Percentiles rank a stretch among this genome's conserved stretches.
Evolutionary conservation across 192 early-diverging fungal genomes (phyloP).

Genomic region (Coemansia guatemalensis): DNA sequence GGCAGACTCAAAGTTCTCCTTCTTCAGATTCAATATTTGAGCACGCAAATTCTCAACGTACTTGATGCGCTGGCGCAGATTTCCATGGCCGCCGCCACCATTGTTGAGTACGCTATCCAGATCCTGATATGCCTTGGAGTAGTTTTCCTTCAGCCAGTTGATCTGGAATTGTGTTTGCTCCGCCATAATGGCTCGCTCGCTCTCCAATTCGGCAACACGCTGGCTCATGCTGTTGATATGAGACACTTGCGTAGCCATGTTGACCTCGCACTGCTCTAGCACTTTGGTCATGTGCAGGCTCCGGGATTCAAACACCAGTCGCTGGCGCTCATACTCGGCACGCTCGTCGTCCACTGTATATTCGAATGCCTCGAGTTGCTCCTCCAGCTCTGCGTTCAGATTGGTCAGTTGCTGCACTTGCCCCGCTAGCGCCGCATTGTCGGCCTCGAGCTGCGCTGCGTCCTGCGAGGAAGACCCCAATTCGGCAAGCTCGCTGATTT

Average conservation of each 20-base stretch:
- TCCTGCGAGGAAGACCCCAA: not conserved
- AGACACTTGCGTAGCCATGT: conserved; percentile 38
- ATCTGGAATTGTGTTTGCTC: conserved; percentile 53
- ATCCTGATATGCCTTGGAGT: conserved; percentile 42
- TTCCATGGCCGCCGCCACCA: conserved; percentile 37
- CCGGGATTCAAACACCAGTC: conserved; percentile 14
- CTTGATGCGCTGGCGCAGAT: conserved; percentile 46
- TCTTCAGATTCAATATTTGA: conserved; percentile 44
- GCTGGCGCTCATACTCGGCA: conserved; percentile 22
- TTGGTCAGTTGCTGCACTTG: conserved; percentile 11
- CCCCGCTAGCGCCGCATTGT: conserved; percentile 15
- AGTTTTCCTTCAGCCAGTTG: conserved; percentile 52
- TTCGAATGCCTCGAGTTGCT: conserved; percentile 26
- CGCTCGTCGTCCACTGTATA: conserved; percentile 29
- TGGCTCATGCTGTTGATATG: conserved; percentile 29
- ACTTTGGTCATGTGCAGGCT: conserved; percentile 20
- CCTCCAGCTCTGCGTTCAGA: conserved; percentile 24
- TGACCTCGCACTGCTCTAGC: conserved; percentile 43
- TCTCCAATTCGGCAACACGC: conserved; percentile 40
- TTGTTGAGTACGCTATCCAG: conserved; percentile 36
- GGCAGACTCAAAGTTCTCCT: conserved; percentile 39
- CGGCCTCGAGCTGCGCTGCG: conserved; percentile 8
- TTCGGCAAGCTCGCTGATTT: conserved; percentile 11
- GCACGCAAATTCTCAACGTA: conserved; percentile 48
- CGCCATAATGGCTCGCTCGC: conserved; percentile 43